These are phyloP conservation scores for Fagus sylvatica DNA, from an alignment of 306 rosid species.

Conservation along the genomic window DNA sequence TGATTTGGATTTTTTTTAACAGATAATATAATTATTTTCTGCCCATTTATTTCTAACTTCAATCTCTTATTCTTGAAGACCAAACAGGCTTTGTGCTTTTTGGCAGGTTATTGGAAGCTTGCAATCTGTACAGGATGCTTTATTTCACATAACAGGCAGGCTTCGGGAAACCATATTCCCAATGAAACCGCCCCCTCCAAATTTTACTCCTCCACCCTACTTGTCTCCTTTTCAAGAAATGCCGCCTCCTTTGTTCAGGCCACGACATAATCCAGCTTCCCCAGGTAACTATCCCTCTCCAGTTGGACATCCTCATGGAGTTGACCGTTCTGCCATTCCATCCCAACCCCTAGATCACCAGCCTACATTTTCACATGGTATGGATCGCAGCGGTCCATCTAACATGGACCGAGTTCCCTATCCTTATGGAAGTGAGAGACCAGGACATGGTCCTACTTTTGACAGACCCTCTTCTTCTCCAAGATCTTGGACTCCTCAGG, in stretches of 20 bases:
- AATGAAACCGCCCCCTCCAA: conserved; percentile 55
- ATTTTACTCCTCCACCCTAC: conserved; percentile 54
- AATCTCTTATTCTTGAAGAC: conserved; percentile 9
- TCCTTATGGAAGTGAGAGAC: conserved; percentile 53
- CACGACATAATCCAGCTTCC: conserved; percentile 61
- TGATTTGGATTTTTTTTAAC: not conserved
- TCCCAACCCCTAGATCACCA: conserved; percentile 58
- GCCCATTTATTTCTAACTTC: not conserved
- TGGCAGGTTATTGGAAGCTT: conserved; percentile 68
- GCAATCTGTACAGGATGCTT: conserved; percentile 84
- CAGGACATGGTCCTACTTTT: conserved; percentile 38
- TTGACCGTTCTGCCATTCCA: conserved; percentile 57
- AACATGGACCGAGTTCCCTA: conserved; percentile 66
- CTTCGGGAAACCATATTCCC: conserved; percentile 82
- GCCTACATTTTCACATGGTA: conserved; percentile 52
- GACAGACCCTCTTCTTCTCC: conserved; percentile 79
- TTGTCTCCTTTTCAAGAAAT: conserved; percentile 61
- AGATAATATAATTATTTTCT: not conserved
- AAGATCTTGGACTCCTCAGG: conserved; percentile 71
- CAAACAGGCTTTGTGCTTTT: conserved; percentile 14
- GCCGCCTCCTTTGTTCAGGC: conserved; percentile 69
- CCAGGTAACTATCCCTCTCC: conserved; percentile 66
- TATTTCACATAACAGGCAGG: conserved; percentile 79
- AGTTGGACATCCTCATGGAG: conserved; percentile 61
- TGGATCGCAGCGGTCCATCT: conserved; percentile 50